Evolutionary conservation across 306 rosid genomes (phyloP).

Genomic region (Cicer cuneatum): DNA sequence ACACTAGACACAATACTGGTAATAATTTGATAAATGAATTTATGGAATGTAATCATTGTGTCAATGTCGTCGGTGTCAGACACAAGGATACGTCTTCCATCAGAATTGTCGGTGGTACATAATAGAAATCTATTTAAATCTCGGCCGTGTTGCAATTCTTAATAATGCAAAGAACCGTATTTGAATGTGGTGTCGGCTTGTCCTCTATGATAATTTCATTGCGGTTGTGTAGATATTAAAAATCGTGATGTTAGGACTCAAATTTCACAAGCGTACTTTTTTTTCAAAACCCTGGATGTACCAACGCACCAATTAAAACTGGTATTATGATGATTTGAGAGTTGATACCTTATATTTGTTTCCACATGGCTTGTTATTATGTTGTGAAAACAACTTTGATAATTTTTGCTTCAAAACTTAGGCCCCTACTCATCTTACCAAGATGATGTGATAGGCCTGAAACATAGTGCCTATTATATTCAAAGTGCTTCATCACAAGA

Average conservation of each 20-base stretch:
- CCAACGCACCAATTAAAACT: background rate
- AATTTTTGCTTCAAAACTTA: background rate
- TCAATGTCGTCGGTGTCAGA: too few relatives aligned
- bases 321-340: constrained; percentile 10
- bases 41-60: too few relatives aligned
- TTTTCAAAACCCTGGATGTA: background rate
- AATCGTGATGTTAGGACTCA: background rate
- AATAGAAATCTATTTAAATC: background rate
- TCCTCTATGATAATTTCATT: background rate
- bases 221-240: background rate
- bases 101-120: too few relatives aligned
- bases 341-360: constrained; percentile 37
- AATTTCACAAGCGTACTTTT: background rate
- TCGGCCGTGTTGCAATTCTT: background rate
- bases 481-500: constrained; percentile 38
- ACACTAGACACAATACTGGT: too few relatives aligned
- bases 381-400: constrained; percentile 40
- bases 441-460: constrained; percentile 38
- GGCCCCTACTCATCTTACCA: constrained; percentile 36
- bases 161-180: background rate
- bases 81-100: too few relatives aligned
- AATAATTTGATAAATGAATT: too few relatives aligned
- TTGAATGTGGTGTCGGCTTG: background rate
- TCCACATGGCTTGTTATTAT: constrained; percentile 34
- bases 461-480: constrained; percentile 28